These are phyloP conservation scores for button mushroom (Agaricus bisporus) DNA, from an alignment of 768 basidiomycete genomes.

Conservation along the genomic window DNA sequence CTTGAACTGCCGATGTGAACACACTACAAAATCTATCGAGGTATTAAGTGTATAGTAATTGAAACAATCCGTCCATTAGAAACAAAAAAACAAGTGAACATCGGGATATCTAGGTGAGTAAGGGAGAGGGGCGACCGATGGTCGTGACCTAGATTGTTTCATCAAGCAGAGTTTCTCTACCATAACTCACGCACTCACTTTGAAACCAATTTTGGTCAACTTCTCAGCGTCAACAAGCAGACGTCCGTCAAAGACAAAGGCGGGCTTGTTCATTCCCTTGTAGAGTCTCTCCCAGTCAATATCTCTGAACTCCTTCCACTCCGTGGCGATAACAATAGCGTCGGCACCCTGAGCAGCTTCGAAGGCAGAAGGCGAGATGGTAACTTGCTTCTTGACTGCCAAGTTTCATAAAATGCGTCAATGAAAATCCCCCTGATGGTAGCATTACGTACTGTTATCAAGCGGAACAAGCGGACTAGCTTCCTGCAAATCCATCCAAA, in stretches of 20 bases:
- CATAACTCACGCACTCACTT: slow-evolving; percentile 34
- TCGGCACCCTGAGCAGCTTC: slow-evolving; percentile 88
- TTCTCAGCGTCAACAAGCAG: slow-evolving; percentile 78
- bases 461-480: slow-evolving; percentile 59
- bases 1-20: neutral
- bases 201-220: slow-evolving; percentile 87
- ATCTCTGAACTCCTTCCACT: slow-evolving; percentile 94
- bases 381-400: slow-evolving; percentile 85
- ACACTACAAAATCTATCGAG: slow-evolving; percentile 5
- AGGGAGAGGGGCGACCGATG: slow-evolving; percentile 5
- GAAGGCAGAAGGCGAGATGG: slow-evolving; percentile 66
- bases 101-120: neutral
- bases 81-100: neutral
- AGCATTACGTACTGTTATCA: slow-evolving; percentile 55
- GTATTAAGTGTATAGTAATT: neutral
- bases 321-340: slow-evolving; percentile 93
- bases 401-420: slow-evolving; percentile 2
- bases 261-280: slow-evolving; percentile 91
- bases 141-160: slow-evolving; percentile 1
- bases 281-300: slow-evolving; percentile 91
- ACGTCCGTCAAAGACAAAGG: slow-evolving; percentile 94
- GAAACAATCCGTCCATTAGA: slow-evolving; percentile 1
- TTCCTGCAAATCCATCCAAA: slow-evolving; percentile 76
- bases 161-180: neutral
- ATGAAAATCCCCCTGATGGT: neutral